A percentile compares a stretch with the other conserved stretches of the same genome.
phyloP scores from a whole-genome alignment of 768 basidiomycete genomes.

The Lentinula detonsa region DNA sequence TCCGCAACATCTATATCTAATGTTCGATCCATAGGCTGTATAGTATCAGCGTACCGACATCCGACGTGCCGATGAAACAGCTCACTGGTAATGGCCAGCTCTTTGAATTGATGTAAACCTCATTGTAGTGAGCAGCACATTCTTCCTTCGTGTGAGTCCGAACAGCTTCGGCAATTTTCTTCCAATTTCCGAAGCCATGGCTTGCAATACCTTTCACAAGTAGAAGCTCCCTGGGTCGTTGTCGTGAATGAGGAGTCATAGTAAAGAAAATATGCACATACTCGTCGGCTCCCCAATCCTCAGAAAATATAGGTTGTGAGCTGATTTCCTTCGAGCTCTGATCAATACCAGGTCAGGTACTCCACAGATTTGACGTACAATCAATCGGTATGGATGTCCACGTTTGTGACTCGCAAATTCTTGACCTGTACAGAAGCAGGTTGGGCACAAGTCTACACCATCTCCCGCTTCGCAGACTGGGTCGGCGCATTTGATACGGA shows the following conservation, averaged over 20 bases:
- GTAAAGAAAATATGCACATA: constrained; percentile 28
- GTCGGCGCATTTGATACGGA: constrained; percentile 95
- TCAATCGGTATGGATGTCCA: constrained; percentile 85
- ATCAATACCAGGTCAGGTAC: constrained; percentile 2
- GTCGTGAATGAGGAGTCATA: neutral
- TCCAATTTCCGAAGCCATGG: constrained; percentile 95
- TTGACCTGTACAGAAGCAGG: constrained; percentile 89
- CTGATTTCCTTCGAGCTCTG: constrained; percentile 69
- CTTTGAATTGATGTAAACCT: constrained; percentile 73
- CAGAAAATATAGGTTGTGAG: constrained; percentile 91
- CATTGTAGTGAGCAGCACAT: constrained; percentile 82
- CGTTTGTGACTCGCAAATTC: constrained; percentile 83
- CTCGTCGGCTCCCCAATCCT: constrained; percentile 99
- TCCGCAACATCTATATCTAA: constrained; percentile 75
- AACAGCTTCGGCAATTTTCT: constrained; percentile 90
- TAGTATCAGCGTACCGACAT: constrained; percentile 6
- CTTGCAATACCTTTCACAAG: constrained; percentile 82
- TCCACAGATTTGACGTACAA: constrained; percentile 44
- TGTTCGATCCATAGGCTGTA: constrained; percentile 45
- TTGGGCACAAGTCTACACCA: constrained; percentile 90
- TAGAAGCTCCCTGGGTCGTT: constrained; percentile 65
- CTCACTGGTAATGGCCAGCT: constrained; percentile 80
- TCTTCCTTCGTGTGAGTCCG: constrained; percentile 94
- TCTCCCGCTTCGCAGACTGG: constrained; percentile 54
- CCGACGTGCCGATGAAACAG: constrained; percentile 5